Evolutionary conservation across 306 rosid species (phyloP), one percentile per base, ranked within the genome.

Genomic region (Hippophae tibetana): DNA sequence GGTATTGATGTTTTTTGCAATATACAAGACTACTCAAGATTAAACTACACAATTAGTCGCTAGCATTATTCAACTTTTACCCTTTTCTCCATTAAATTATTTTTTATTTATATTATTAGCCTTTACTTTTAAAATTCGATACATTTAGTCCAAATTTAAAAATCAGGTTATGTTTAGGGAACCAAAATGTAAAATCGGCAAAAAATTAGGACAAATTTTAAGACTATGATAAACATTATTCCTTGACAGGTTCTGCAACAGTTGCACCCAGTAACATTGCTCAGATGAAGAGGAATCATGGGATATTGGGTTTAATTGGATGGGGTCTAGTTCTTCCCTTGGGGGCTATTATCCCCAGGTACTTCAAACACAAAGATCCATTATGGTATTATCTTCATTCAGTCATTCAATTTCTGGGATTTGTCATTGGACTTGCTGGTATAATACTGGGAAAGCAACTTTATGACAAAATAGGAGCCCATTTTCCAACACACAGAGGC

Each of bases 311-410:
- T 26, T 68, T 92, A 52, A 49, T 92, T 62, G 95, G 99, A 38
- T 92, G 96, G 96, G 96, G 99, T 55, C 79, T 93, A 40, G 65
- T 93, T 65, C 84, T 93, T 45, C 99, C 99, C 6, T 47, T 78
- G 49, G 99, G 99, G 50, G 99, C 95, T 58, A 88, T 93, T 54
- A 52, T 93, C 63, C 90, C 95, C 1, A 93, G 99, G 68, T 86
- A 93, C 85, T 84, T 88, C 71, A 93, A 78, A 78, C 94, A 93
- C 61, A 88, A 86, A 73, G 95, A 93, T 49, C 99, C 99, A 18
- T 49, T 86, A 8, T 88, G 99, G 99, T 93, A 78, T 71, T 88
- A 93, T 76, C 94, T 93, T 49, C 99, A 93, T 76, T 81, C 90
- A 45, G 56, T 70, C 9, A 73, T 80, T 80, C 99, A 93, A 68